Base-by-base conservation (phyloP, 345 rosid genomes). In the Brassica cretica region DNA sequence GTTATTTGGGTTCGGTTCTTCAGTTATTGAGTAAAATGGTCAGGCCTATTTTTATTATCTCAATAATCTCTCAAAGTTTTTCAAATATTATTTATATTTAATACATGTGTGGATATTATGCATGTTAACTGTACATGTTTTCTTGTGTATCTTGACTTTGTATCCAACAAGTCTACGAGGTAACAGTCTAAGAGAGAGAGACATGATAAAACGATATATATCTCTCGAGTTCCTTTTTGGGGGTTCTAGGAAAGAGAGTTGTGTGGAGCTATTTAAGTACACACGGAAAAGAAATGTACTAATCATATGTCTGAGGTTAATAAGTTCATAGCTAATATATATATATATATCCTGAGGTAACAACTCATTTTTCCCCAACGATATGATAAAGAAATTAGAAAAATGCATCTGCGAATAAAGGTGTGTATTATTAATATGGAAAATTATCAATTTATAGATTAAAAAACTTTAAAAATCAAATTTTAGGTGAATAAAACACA, bases 121-220 rank as follows among this genome's bases (percentile, higher is more conserved):
- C 7, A 12, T 25, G 8, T 60, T 60, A 27, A 12, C 37, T 27
- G 18, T 27, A 61, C 19, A 61, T 61, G 4, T 61, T 27, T 61
- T 61, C 15, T 61, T 12, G 14, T 27, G 18, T 14, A 12, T 61
- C 35, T 61, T 67, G 71, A 67, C 71, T 67, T 12, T 24, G 71
- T 41, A 44, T 41, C 32, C 8, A 41, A 41, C 56, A 21, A 66
- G 58, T 66, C 71, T 14, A 41, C 58, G 58, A 41, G 11, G 4
- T 24, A 41, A 66, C 4, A 41, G 12, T 1, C 2, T 21, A 12
- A 44, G 30, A 27, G 70, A 66, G 16, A 41, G 5, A 30, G 35
- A 67, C 71, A 46, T 64, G 46, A 39, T 11, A 66, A 66, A 19
- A 19, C 55, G 8, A 37, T 37, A 3, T 21, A 4, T 66, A 21